Conservation (phyloP, 345 rosid species). For the Corchorus olitorius region DNA sequence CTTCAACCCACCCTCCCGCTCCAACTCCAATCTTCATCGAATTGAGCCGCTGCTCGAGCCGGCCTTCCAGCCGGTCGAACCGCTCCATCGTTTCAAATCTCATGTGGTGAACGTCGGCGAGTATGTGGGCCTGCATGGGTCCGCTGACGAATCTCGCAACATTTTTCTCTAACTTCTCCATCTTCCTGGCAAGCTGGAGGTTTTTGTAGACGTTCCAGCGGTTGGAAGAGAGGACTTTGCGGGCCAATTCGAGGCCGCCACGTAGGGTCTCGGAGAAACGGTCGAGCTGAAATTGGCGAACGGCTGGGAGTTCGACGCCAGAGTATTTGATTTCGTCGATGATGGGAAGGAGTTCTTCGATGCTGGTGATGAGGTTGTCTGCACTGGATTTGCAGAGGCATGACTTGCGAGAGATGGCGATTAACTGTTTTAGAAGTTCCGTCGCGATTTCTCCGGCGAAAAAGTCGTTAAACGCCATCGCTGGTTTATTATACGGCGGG, state of each 20-base stretch:
- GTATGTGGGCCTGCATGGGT: slow-evolving; percentile 45
- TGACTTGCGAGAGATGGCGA: slow-evolving; percentile 42
- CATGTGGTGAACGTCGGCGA: slow-evolving; percentile 70
- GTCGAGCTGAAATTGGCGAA: slow-evolving; percentile 73
- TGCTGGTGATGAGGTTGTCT: slow-evolving; percentile 28
- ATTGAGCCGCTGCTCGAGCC: slow-evolving; percentile 54
- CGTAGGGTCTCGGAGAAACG: slow-evolving; percentile 41
- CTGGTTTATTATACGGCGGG: not conserved
- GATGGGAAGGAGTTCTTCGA: slow-evolving; percentile 45
- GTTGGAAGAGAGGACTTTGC: slow-evolving; percentile 38
- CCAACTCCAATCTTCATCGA: slow-evolving; percentile 71
- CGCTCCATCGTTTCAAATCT: slow-evolving; percentile 45
- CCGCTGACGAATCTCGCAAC: slow-evolving; percentile 41
- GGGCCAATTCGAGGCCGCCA: slow-evolving; percentile 52
- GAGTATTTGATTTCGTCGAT: slow-evolving; percentile 67
- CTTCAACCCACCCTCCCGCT: slow-evolving; percentile 58
- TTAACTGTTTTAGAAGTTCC: slow-evolving; percentile 54
- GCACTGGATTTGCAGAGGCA: slow-evolving; percentile 53
- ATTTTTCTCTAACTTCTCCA: slow-evolving; percentile 71
- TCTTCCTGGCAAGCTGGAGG: slow-evolving; percentile 47
- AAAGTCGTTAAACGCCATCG: slow-evolving; percentile 62
- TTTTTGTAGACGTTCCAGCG: slow-evolving; percentile 73
- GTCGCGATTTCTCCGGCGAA: slow-evolving; percentile 68
- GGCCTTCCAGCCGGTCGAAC: slow-evolving; percentile 52
- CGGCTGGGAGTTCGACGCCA: slow-evolving; percentile 72